Conservation (phyloP, 2,329 filamentous ascomycete species). For the Zelopaecilomyces penicillatus region DNA sequence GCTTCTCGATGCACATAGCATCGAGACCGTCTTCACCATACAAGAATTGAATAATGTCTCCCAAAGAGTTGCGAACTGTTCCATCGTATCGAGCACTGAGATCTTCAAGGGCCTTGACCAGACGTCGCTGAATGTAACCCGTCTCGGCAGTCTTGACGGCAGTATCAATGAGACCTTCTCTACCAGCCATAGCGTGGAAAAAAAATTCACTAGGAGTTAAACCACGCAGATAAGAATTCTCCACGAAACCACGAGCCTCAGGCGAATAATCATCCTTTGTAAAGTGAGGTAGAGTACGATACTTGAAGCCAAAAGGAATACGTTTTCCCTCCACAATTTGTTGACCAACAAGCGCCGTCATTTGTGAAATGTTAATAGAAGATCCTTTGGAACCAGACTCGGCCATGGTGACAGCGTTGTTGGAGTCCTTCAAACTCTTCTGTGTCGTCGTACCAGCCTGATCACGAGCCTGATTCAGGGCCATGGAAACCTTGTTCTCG, state of each 20-base stretch:
- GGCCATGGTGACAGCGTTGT: conserved; percentile 96
- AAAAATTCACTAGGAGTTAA: conserved; percentile 96
- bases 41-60: conserved; percentile 93
- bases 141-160: conserved; percentile 99
- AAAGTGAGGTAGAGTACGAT: conserved; percentile 92
- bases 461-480: conserved; percentile 91
- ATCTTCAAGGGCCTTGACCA: conserved; percentile 97
- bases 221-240: conserved; percentile 96
- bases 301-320: conserved; percentile 99
- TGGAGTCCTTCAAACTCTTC: conserved; percentile 86
- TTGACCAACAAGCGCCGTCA: conserved; percentile 96
- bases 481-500: conserved; percentile 91
- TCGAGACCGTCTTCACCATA: conserved; percentile 97
- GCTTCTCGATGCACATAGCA: conserved; percentile 86
- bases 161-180: conserved; percentile 98
- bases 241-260: conserved; percentile 92
- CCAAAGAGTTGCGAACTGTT: conserved; percentile 91
- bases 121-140: conserved; percentile 95
- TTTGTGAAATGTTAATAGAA: conserved; percentile 98
- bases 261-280: conserved; percentile 99
- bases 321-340: conserved; percentile 98
- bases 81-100: conserved; percentile 97
- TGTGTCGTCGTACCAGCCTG: conserved; percentile 89
- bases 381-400: conserved; percentile 96
- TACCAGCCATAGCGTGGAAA: conserved; percentile 99